phyloP scores from a whole-genome alignment of 2,329 filamentous ascomycete species.

The Neonectria punicea region DNA sequence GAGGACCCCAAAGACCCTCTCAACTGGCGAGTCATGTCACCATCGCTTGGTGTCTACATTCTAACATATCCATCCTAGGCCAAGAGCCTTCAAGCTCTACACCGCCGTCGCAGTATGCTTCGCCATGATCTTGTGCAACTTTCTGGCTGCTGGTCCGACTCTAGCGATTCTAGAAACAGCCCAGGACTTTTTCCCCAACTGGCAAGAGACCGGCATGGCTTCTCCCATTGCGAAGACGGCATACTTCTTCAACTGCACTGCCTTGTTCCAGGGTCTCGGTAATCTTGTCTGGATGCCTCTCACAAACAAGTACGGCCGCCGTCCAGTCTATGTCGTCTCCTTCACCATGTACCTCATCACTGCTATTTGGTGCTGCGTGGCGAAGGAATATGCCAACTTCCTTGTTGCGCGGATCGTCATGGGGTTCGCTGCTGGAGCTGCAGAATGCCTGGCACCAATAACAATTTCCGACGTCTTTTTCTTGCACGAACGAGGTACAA shows the following conservation, averaged over 20 bases:
- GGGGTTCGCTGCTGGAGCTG: conserved; percentile 28
- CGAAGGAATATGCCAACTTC: conserved; percentile 24
- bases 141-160: too few relatives aligned
- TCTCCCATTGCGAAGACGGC: conserved; percentile 28
- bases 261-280: conserved; percentile 26
- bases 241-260: conserved; percentile 30
- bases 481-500: conserved; percentile 61
- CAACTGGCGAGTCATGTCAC: too few relatives aligned
- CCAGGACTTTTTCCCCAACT: too few relatives aligned
- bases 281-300: conserved; percentile 31
- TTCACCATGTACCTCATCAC: conserved; percentile 27
- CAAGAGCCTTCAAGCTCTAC: too few relatives aligned
- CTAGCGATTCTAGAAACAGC: too few relatives aligned
- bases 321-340: conserved; percentile 23
- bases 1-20: too few relatives aligned
- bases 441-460: conserved; percentile 51
- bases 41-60: too few relatives aligned
- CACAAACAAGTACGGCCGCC: conserved; percentile 30
- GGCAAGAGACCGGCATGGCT: conserved; percentile 16
- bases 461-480: conserved; percentile 65
- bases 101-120: too few relatives aligned
- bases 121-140: too few relatives aligned
- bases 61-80: too few relatives aligned
- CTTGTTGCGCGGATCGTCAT: conserved; percentile 28
- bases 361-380: conserved; percentile 25